Percentiles rank a stretch among this genome's conserved stretches.
Conservation (phyloP, 1,284 basidiomycete genomes). For the Cryptococcus wingfieldii region DNA sequence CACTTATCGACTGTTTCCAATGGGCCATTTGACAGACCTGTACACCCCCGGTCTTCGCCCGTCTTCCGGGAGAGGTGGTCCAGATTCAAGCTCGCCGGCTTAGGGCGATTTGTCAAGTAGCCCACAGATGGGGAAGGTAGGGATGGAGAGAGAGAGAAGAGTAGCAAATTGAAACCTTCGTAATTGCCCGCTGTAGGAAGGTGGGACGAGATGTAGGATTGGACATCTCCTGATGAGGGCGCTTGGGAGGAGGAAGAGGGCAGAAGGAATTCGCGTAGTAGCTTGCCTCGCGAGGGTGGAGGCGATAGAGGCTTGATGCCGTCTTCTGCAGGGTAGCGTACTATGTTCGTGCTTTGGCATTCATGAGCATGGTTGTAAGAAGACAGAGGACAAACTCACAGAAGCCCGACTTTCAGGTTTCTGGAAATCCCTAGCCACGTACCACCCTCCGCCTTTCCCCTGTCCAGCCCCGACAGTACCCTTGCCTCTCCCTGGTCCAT, state of each 20-base stretch:
- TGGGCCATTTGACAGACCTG: slow-evolving; percentile 41
- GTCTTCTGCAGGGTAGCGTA: slow-evolving; percentile 15
- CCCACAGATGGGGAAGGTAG: slow-evolving; percentile 18
- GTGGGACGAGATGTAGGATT: slow-evolving; percentile 23
- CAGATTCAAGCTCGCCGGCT: slow-evolving; percentile 5
- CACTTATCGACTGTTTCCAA: slow-evolving; percentile 28
- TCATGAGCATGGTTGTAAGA: not conserved
- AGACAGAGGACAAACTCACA: slow-evolving; percentile 25
- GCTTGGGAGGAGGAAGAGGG: slow-evolving; percentile 12
- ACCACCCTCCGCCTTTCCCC: slow-evolving; percentile 26
- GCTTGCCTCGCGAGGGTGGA: slow-evolving; percentile 33
- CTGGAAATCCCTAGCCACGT: slow-evolving; percentile 43
- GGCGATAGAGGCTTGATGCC: slow-evolving; percentile 13
- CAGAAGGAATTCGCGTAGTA: slow-evolving; percentile 32
- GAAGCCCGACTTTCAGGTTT: slow-evolving; percentile 38
- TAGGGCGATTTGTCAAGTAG: slow-evolving; percentile 38
- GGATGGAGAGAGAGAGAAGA: slow-evolving; percentile 34
- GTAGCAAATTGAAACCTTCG: slow-evolving; percentile 47
- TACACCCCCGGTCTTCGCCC: not conserved
- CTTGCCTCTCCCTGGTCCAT: slow-evolving; percentile 5
- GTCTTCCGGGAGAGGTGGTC: not conserved
- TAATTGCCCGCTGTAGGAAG: slow-evolving; percentile 20
- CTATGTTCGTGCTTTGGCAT: slow-evolving; percentile 40
- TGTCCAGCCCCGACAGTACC: slow-evolving; percentile 36
- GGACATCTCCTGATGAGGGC: not conserved